Evolutionary conservation across 2,329 filamentous ascomycete species (phyloP), one percentile per base, ranked within the genome.

Genomic region (Penicillium crustosum): DNA sequence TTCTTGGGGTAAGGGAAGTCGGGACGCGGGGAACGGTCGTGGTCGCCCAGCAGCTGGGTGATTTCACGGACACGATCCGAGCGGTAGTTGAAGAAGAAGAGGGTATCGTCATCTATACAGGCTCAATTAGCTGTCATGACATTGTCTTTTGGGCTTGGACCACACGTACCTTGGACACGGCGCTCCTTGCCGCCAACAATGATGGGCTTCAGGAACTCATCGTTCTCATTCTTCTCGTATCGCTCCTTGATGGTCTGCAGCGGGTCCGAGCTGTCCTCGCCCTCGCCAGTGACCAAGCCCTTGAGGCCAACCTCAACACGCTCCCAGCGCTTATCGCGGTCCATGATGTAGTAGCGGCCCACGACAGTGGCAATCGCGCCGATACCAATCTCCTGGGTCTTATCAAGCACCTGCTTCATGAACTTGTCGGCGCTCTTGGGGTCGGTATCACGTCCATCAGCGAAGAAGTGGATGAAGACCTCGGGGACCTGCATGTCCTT

Each of bases 11-110:
- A 97, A 47, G 90, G 83, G 83, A 97, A 96, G 77, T 97, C 91
- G 66, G 93, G 90, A 66, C 86, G 85, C 55, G 93, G 92, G 25
- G 91, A 96, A 71, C 91, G 90, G 81, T 99, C 94, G 73, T 93
- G 88, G 75, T 90, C 90, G 68, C 94, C 94, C 55, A 99, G 82
- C 44, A 99, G 84, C 80, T 97, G 94, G 49, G 92, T 96, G 75
- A 99, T 89, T 78, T 99, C 94, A 68, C 94, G 90, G 53, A 93
- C 93, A 76, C 94, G 93, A 76, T 99, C 94, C 57, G 94, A 97
- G 72, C 94, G 91, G 84, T 99, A 99, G 87, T 99, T 99, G 90
- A 99, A 99, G 86, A 97, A 97, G 86, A 97, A 97, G 70, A 97
- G 85, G 53, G 91, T 93, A 74, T 99, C 94, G 66, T 89, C 84